Percentiles rank a stretch among this genome's conserved stretches.
These are phyloP conservation scores for Escallonia rubra DNA, from an alignment of 129 eudicot genomes.

Conservation along the genomic window DNA sequence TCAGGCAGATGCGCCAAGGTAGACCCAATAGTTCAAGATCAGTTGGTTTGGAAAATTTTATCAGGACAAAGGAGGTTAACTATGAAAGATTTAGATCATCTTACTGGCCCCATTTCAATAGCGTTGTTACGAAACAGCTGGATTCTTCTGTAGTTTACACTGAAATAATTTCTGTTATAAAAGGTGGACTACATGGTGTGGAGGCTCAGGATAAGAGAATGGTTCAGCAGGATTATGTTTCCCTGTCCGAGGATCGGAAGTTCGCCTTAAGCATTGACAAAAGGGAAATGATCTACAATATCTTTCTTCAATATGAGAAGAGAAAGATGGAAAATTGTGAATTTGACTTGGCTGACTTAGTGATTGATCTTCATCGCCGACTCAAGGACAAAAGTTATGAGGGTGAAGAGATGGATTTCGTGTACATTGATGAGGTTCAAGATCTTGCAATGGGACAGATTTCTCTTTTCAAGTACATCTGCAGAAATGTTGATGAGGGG, in stretches of 20 bases:
- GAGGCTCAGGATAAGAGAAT: slow-evolving; percentile 24
- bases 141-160: slow-evolving; percentile 67
- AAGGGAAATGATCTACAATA: slow-evolving; percentile 42
- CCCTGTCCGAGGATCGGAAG: slow-evolving; percentile 36
- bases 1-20: slow-evolving; percentile 7
- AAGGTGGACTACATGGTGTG: slow-evolving; percentile 48
- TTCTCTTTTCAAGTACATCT: slow-evolving; percentile 57
- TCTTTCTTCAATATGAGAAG: slow-evolving; percentile 60
- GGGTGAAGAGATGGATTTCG: slow-evolving; percentile 64
- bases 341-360: slow-evolving; percentile 78
- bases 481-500: slow-evolving; percentile 72
- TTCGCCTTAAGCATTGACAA: slow-evolving; percentile 37
- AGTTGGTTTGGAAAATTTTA: slow-evolving; percentile 32
- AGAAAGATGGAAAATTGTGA: slow-evolving; percentile 45
- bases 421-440: slow-evolving; percentile 82
- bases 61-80: slow-evolving; percentile 49
- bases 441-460: slow-evolving; percentile 75
- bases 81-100: slow-evolving; percentile 45
- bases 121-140: slow-evolving; percentile 37
- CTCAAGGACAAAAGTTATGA: slow-evolving; percentile 31
- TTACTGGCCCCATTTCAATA: slow-evolving; percentile 72
- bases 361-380: slow-evolving; percentile 65
- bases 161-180: slow-evolving; percentile 75
- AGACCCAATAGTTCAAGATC: slow-evolving; percentile 26
- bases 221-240: slow-evolving; percentile 36